Evolutionary conservation across 352 stramenopile genomes (phyloP).

Genomic region (Phytophthora niederhauseri): DNA sequence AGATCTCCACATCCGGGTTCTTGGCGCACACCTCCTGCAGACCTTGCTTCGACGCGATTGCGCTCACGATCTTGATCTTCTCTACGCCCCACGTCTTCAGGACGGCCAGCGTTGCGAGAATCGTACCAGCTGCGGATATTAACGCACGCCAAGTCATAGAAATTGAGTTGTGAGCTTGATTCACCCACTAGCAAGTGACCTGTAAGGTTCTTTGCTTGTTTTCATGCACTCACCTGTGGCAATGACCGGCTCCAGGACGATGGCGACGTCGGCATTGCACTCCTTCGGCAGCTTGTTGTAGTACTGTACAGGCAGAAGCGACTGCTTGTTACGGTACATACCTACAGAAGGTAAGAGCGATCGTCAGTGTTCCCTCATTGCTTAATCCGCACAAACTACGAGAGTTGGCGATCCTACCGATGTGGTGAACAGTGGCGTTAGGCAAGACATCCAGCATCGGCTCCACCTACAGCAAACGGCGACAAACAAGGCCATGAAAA

Average conservation of each 20-base stretch:
- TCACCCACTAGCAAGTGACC: neutral
- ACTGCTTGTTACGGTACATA: constrained; percentile 93
- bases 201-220: neutral
- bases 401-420: constrained; percentile 83
- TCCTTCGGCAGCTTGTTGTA: constrained; percentile 98
- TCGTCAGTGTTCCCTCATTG: constrained; percentile 3
- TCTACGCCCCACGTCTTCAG: constrained; percentile 95
- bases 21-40: constrained; percentile 82
- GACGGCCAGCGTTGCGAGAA: constrained; percentile 95
- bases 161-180: neutral
- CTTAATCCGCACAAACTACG: constrained; percentile 4
- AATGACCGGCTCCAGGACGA: constrained; percentile 98
- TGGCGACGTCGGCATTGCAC: constrained; percentile 92
- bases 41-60: constrained; percentile 94
- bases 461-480: constrained; percentile 85
- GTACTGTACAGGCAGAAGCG: constrained; percentile 97
- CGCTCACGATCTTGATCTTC: constrained; percentile 94
- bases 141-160: neutral
- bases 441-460: constrained; percentile 97
- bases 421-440: constrained; percentile 96
- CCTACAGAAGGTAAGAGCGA: constrained; percentile 29
- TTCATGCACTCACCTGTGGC: constrained; percentile 75
- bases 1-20: constrained; percentile 81
- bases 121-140: constrained; percentile 77
- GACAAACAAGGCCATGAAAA: neutral